These are phyloP conservation scores for Pseudopyrenochaeta lycopersici DNA, from an alignment of 2,329 filamentous ascomycete genomes.

Conservation along the genomic window DNA sequence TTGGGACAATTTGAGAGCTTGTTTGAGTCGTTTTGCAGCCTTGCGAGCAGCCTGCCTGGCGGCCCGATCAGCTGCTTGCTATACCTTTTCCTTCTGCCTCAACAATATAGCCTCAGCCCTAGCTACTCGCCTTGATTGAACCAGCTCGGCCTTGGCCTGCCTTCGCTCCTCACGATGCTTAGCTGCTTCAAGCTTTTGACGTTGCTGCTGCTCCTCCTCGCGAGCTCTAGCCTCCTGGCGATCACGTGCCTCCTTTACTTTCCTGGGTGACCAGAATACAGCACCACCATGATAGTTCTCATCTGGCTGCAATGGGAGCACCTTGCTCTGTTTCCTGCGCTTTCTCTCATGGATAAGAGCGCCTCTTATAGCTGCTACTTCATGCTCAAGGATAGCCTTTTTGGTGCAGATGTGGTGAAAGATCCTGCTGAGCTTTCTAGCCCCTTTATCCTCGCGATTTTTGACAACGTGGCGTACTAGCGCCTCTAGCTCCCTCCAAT, in stretches of 20 bases:
- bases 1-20: not conserved
- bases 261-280: conserved; percentile 9
- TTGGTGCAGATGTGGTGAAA: not conserved
- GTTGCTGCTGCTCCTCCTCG: conserved; percentile 2
- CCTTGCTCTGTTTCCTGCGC: conserved; percentile 3
- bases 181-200: not conserved
- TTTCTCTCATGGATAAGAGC: conserved; percentile 9
- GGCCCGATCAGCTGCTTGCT: conserved; percentile 1
- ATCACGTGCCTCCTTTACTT: conserved; percentile 7
- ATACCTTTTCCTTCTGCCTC: not conserved
- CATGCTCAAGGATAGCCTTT: conserved; percentile 6
- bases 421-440: too few species aligned
- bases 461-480: too few species aligned
- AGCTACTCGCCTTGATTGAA: not conserved
- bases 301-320: conserved; percentile 4
- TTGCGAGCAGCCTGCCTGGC: not conserved
- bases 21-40: not conserved
- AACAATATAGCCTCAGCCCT: conserved; percentile 1
- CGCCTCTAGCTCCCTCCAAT: too few species aligned
- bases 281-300: conserved; percentile 10
- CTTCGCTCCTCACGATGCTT: not conserved
- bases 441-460: too few species aligned
- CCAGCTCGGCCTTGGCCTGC: not conserved
- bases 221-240: not conserved
- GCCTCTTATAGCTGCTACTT: conserved; percentile 2